A percentile compares a stretch with the other conserved stretches of the same genome.
phyloP scores from a whole-genome alignment of 2,329 filamentous ascomycete genomes.

The Aschersonia sp. region DNA sequence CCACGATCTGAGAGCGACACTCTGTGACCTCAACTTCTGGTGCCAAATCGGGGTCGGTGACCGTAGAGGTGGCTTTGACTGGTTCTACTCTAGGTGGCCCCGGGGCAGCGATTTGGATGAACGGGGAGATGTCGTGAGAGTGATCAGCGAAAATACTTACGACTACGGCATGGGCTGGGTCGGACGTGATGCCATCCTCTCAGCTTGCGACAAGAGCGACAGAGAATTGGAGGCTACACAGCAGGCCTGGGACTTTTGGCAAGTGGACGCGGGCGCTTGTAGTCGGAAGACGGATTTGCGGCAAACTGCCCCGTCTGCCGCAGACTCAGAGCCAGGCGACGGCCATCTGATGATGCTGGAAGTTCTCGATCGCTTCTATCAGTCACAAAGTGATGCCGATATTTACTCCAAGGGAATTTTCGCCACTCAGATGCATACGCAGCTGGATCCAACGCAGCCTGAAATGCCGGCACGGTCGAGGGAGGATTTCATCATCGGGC shows the following conservation, averaged over 20 bases:
- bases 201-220: slow-evolving; percentile 19
- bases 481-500: slow-evolving; percentile 37
- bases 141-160: slow-evolving; percentile 73
- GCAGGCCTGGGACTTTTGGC: slow-evolving; percentile 55
- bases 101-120: slow-evolving; percentile 54
- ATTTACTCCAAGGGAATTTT: slow-evolving; percentile 36
- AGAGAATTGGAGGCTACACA: slow-evolving; percentile 48
- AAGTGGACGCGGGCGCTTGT: slow-evolving; percentile 47
- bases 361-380: slow-evolving; percentile 38
- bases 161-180: slow-evolving; percentile 64
- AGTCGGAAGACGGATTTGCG: slow-evolving; percentile 24
- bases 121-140: slow-evolving; percentile 53
- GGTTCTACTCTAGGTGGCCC: slow-evolving; percentile 72
- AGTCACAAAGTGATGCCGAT: slow-evolving; percentile 53
- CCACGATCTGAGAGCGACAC: slow-evolving; percentile 63
- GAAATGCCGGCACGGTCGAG: slow-evolving; percentile 29
- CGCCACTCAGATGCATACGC: slow-evolving; percentile 27
- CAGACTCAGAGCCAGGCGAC: not conserved
- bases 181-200: slow-evolving; percentile 40
- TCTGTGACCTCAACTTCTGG: slow-evolving; percentile 86
- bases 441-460: slow-evolving; percentile 50
- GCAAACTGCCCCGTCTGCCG: slow-evolving; percentile 16
- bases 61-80: slow-evolving; percentile 72
- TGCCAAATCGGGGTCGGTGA: slow-evolving; percentile 93
- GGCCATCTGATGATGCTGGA: slow-evolving; percentile 22